Base-by-base conservation (phyloP, 345 rosid genomes). In the Hibiscus tridactylites region DNA sequence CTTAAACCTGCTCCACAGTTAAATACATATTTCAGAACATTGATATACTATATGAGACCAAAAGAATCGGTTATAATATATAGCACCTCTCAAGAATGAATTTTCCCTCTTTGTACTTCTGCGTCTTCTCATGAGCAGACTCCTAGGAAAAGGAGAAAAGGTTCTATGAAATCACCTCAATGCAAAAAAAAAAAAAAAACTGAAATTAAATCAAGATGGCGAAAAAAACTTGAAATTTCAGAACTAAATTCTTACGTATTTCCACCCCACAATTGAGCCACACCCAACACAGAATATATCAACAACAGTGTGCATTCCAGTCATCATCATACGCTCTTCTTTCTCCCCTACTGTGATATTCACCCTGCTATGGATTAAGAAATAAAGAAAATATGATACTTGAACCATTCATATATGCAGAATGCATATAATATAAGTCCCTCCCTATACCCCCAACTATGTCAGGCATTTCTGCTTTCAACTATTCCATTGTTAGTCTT, bases 221-320 rank as follows among this genome's bases (percentile, higher is more conserved):
- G 9, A 12, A 15, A 56, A 56, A 66, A 64, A 56, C 68, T 73
- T 49, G 39, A 46, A 26, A 65, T 12, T 70, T 13, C 50, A 69
- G 65, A 31, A 29, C 9, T 47, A 29, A 50, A 67, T 33, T 71
- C 85, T 81, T 86, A 91, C 97, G 67, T 91, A 88, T 91, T 88
- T 88, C 97, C 92, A 91, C 28, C 97, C 97, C 29, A 87, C 86
- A 71, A 91, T 82, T 29, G 93, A 88, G 79, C 94, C 93, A 81
- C 97, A 88, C 28, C 78, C 76, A 64, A 88, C 89, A 66, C 97
- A 91, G 79, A 81, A 91, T 76, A 91, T 91, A 81, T 88, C 97
- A 74, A 82, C 24, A 21, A 21, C 24, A 21, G 24, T 21, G 24
- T 21, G 24, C 24, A 21, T 21, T 21, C 24, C 24, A 56, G 97